Base-by-base conservation (phyloP, 73 alveolate genomes). In the Paramecium pentaurelia region DNA sequence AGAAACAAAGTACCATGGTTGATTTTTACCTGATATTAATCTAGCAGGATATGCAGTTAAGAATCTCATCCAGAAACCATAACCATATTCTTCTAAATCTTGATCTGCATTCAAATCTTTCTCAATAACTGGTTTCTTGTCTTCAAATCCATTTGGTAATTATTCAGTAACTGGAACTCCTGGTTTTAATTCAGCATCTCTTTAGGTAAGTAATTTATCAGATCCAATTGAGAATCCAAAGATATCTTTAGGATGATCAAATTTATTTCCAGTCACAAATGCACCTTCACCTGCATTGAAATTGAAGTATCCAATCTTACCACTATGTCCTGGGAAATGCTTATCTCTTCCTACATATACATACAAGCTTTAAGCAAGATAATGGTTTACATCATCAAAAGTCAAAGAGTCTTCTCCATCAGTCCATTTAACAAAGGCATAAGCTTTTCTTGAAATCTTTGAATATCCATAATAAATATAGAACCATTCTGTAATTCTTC, bases 271-370 rank as follows among this genome's bases (percentile, higher is more conserved):
- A 4, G 59, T 58, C 1, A 42, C 60, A 44, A 58, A 86, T 59
- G 88, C 27, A 8, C 93, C 93, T 54, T 86, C 88, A 3, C 93
- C 93, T 10, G 45, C 58, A 22, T 86, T 86, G 45, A 86, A 60
- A n/a, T 36, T 86, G 88, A 86, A 38, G 37, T 86, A 64, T 25
- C 85, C 93, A 51, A 86, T 86, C 16, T 73, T 73, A 11, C 88
- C 88, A 27, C 64, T 27, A 6, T 60, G 83, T 40, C 89, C 89
- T 27, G 71, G 64, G 49, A 16, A 77, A 30, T 77, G 89, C 42
- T 77, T 77, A 77, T 77, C 89, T 77, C 71, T 77, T 40, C 89
- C 89, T 2, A 42, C 89, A 80, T 6, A 80, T 11, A 80, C 14
- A 20, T 45, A 80, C 16, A 80, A 27, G 20, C n/a, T 27, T 18